phyloP scores from a whole-genome alignment of 495 filamentous ascomycete genomes.

The Xylaria scruposa region DNA sequence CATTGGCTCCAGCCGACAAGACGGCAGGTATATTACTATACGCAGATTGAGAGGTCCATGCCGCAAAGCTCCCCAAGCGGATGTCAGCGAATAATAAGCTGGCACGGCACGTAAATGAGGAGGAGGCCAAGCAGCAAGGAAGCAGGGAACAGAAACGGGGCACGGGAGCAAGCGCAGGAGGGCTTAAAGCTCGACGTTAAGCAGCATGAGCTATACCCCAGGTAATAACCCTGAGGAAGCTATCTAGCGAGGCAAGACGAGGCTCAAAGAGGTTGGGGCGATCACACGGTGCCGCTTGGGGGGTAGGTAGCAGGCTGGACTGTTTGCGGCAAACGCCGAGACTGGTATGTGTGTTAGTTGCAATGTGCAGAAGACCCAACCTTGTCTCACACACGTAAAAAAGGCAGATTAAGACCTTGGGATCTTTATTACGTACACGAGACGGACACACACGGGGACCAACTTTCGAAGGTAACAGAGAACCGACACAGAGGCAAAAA shows the following conservation, averaged over 20 bases:
- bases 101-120: slow-evolving; percentile 27
- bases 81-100: slow-evolving; percentile 29
- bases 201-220: slow-evolving; percentile 18
- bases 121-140: slow-evolving; percentile 17
- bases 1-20: slow-evolving; percentile 32
- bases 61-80: slow-evolving; percentile 34
- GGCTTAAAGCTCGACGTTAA: slow-evolving; percentile 26
- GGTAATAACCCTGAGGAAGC: not conserved
- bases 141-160: slow-evolving; percentile 7
- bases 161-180: slow-evolving; percentile 22
- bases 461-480: not conserved
- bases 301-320: not conserved
- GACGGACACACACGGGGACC: not conserved
- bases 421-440: slow-evolving; percentile 7
- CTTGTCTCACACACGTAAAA: slow-evolving; percentile 12
- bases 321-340: slow-evolving; percentile 25
- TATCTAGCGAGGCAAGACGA: slow-evolving; percentile 10
- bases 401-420: slow-evolving; percentile 2
- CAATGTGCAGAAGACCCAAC: slow-evolving; percentile 24
- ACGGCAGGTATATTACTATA: slow-evolving; percentile 47
- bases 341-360: slow-evolving; percentile 20
- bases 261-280: slow-evolving; percentile 22
- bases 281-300: slow-evolving; percentile 7
- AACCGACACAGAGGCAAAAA: slow-evolving; percentile 1
- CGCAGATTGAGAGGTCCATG: slow-evolving; percentile 51